These are phyloP conservation scores for Thielaviopsis punctulata DNA, from an alignment of 2,329 filamentous ascomycete species.

Conservation along the genomic window DNA sequence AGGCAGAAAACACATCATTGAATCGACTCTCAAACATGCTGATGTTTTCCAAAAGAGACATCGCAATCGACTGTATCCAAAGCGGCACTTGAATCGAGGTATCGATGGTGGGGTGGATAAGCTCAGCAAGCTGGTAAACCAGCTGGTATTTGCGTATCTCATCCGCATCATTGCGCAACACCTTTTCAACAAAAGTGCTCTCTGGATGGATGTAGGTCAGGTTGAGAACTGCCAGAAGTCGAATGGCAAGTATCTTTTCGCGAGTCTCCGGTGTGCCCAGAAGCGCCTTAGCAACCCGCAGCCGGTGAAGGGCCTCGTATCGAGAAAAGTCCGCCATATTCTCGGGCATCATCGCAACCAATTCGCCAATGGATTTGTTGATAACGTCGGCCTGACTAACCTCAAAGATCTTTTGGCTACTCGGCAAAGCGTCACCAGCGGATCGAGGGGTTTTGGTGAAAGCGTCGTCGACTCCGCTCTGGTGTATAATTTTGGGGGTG, in stretches of 20 bases:
- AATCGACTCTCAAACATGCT: constrained; percentile 61
- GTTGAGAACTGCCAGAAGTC: constrained; percentile 77
- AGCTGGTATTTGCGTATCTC: constrained; percentile 80
- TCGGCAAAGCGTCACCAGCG: constrained; percentile 19
- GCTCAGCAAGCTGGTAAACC: constrained; percentile 77
- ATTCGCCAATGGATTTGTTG: constrained; percentile 35
- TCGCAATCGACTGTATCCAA: constrained; percentile 64
- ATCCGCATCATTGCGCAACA: constrained; percentile 74
- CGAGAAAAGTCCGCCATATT: constrained; percentile 55
- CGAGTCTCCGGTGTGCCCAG: constrained; percentile 46
- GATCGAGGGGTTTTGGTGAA: constrained; percentile 33
- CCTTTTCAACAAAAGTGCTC: constrained; percentile 64
- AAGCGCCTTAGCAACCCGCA: constrained; percentile 72
- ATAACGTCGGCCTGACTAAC: constrained; percentile 33
- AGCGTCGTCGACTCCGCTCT: constrained; percentile 21
- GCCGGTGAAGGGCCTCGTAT: constrained; percentile 71
- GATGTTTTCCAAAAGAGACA: constrained; percentile 72
- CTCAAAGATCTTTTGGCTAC: constrained; percentile 44
- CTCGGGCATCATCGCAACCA: constrained; percentile 36
- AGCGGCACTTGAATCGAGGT: constrained; percentile 49
- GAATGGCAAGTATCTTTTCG: constrained; percentile 61
- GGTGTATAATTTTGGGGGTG: background rate
- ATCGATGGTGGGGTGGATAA: constrained; percentile 68
- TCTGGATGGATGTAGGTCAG: constrained; percentile 80
- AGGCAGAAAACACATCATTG: constrained; percentile 69